Conservation (phyloP, 2,329 filamentous ascomycete genomes). For the Monilinia aucupariae region DNA sequence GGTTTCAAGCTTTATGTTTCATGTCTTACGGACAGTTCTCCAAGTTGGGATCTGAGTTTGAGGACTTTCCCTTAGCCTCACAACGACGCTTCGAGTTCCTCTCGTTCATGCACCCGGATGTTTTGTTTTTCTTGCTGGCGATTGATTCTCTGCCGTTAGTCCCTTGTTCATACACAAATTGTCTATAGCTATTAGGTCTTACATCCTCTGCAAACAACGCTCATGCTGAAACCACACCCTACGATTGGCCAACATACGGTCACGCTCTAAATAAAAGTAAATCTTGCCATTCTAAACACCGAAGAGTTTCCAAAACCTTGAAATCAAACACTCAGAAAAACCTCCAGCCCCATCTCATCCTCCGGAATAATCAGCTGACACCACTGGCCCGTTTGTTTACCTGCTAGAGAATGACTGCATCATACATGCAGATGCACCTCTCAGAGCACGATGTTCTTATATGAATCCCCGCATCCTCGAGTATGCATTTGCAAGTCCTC, state of each 20-base stretch:
- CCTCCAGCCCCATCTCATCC: neutral
- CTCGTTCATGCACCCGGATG: neutral
- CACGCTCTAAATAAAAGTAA: no score
- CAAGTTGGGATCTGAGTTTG: neutral
- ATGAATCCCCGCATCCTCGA: no score
- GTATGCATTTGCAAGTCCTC: no score
- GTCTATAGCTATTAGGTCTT: neutral
- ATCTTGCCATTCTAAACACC: neutral
- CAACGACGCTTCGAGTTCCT: neutral
- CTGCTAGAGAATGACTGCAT: neutral
- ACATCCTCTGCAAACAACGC: neutral
- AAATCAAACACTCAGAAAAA: neutral
- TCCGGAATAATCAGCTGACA: neutral
- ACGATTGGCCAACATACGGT: neutral
- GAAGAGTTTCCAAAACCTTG: no score
- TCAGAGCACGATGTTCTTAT: no score
- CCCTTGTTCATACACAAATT: neutral
- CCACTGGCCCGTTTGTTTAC: neutral
- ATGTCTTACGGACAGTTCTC: neutral
- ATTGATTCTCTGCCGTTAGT: neutral
- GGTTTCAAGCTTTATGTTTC: neutral
- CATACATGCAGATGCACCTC: neutral
- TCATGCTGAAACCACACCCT: neutral
- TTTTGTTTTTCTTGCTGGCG: neutral
- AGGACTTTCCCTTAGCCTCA: neutral